A percentile compares a stretch with the other conserved stretches of the same genome.
phyloP scores from a whole-genome alignment of 1,139 yeast genomes.

The Protomyces arabidopsidicola region DNA sequence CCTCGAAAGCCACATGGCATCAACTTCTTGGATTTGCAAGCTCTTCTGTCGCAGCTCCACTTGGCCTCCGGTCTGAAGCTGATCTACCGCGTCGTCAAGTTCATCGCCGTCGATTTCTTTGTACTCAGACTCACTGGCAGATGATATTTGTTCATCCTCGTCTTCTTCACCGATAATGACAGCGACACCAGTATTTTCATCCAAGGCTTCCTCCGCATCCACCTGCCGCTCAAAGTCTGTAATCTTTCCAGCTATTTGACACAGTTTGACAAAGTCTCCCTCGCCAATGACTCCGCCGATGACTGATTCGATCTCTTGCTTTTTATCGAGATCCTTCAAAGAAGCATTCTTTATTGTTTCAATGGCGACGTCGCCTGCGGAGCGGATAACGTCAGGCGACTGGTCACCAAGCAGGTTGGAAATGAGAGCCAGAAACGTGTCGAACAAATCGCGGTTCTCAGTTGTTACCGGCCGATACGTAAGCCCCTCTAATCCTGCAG shows the following conservation, averaged over 20 bases:
- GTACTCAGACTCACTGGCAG: slow-evolving; percentile 38
- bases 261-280: slow-evolving; percentile 51
- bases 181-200: slow-evolving; percentile 47
- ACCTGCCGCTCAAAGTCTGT: slow-evolving; percentile 51
- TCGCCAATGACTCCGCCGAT: slow-evolving; percentile 48
- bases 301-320: slow-evolving; percentile 46
- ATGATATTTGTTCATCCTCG: slow-evolving; percentile 38
- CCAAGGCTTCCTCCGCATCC: slow-evolving; percentile 36
- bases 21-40: slow-evolving; percentile 39
- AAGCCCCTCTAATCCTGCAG: slow-evolving; percentile 43
- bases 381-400: slow-evolving; percentile 51
- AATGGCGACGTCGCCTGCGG: slow-evolving; percentile 62
- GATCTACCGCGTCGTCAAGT: slow-evolving; percentile 33
- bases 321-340: slow-evolving; percentile 44
- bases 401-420: slow-evolving; percentile 52
- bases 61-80: slow-evolving; percentile 16
- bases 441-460: slow-evolving; percentile 47
- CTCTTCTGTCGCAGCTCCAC: slow-evolving; percentile 35
- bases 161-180: slow-evolving; percentile 47
- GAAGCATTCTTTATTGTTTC: slow-evolving; percentile 54
- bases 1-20: slow-evolving; percentile 51
- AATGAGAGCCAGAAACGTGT: slow-evolving; percentile 50
- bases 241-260: slow-evolving; percentile 51
- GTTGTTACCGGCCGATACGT: slow-evolving; percentile 52
- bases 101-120: slow-evolving; percentile 39